Conservation (phyloP, 345 rosid genomes). For the Garcia nutans region DNA sequence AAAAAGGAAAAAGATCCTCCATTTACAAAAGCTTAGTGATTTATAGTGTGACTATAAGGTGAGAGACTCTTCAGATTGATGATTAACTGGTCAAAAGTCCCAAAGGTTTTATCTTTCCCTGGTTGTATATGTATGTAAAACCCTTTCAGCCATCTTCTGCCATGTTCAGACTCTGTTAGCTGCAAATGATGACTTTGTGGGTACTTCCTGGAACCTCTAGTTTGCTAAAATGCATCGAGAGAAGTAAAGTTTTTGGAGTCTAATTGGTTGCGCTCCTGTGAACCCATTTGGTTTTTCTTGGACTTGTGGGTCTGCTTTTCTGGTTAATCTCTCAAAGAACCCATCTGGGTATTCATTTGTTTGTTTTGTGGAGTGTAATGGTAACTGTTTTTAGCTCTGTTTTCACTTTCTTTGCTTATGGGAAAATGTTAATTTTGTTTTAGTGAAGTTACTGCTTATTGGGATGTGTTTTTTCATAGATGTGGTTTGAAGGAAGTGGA, state of each 20-base stretch:
- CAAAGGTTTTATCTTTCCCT: conserved; percentile 40
- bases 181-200: conserved; percentile 32
- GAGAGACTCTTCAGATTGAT: conserved; percentile 34
- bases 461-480: conserved; percentile 34
- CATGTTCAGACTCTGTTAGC: conserved; percentile 32
- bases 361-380: conserved; percentile 22
- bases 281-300: conserved; percentile 20
- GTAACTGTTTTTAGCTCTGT: conserved; percentile 27
- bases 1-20: conserved; percentile 32
- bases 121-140: conserved; percentile 18
- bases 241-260: conserved; percentile 32
- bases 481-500: conserved; percentile 53
- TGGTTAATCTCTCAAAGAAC: conserved; percentile 21
- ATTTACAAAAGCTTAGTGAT: conserved; percentile 33
- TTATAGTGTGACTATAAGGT: conserved; percentile 9
- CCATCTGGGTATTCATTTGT: conserved; percentile 21
- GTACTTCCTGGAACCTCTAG: conserved; percentile 21
- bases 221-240: conserved; percentile 26
- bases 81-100: conserved; percentile 44
- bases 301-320: conserved; percentile 9
- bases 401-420: conserved; percentile 7
- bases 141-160: conserved; percentile 22
- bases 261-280: conserved; percentile 19
- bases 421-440: conserved; percentile 17
- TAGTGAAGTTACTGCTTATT: conserved; percentile 17